These are phyloP conservation scores for Sanguinoderma infundibulare DNA, from an alignment of 1,284 basidiomycete genomes.

Conservation along the genomic window DNA sequence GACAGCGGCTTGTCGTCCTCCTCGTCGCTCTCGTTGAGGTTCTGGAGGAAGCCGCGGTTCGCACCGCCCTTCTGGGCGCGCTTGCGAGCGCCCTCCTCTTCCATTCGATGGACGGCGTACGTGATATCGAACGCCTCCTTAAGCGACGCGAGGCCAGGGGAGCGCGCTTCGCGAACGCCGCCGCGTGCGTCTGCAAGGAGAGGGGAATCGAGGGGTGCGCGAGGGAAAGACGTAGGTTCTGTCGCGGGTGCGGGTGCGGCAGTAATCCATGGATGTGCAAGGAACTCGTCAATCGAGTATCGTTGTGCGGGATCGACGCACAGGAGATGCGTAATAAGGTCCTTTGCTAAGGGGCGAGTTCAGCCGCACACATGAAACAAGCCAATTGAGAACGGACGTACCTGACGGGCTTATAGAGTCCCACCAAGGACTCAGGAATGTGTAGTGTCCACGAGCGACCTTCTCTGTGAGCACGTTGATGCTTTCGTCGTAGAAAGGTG, in stretches of 20 bases:
- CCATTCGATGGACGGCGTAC: constrained; percentile 99
- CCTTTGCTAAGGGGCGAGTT: constrained; percentile 72
- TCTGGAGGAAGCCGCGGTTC: constrained; percentile 80
- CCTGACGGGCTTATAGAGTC: constrained; percentile 90
- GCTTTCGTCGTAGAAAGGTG: constrained; percentile 99
- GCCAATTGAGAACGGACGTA: constrained; percentile 49
- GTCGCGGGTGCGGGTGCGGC: constrained; percentile 64
- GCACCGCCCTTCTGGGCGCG: constrained; percentile 84
- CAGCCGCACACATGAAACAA: constrained; percentile 18
- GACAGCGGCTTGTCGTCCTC: constrained; percentile 58
- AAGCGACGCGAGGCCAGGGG: constrained; percentile 89
- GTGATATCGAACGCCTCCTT: constrained; percentile 99
- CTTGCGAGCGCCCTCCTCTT: constrained; percentile 92
- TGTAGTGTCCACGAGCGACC: constrained; percentile 97
- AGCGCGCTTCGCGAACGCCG: constrained; percentile 84
- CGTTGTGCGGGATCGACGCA: constrained; percentile 96
- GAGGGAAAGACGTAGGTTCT: constrained; percentile 58
- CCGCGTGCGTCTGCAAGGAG: constrained; percentile 83
- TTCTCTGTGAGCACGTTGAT: constrained; percentile 99
- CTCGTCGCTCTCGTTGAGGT: constrained; percentile 94
- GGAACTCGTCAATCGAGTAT: constrained; percentile 98
- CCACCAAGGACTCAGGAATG: constrained; percentile 99
- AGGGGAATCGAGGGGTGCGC: constrained; percentile 85
- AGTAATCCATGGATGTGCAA: constrained; percentile 96
- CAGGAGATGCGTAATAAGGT: constrained; percentile 92